Evolutionary conservation across 73 alveolate genomes (phyloP), one percentile per base, ranked within the genome.

Genomic region (Blepharisma stoltei): DNA sequence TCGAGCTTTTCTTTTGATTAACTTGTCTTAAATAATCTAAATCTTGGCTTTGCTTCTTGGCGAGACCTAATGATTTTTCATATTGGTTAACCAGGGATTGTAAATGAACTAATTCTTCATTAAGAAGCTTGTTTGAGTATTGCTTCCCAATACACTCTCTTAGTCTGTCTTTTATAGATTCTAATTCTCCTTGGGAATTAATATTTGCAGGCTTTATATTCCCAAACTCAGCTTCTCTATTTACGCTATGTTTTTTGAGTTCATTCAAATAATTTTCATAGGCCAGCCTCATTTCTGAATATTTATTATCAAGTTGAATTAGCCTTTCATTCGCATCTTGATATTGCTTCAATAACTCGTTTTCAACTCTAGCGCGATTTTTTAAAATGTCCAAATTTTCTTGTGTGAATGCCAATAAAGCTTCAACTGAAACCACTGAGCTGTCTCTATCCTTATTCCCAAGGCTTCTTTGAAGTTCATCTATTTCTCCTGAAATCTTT

Each of bases 281-380:
- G 27, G n/a, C 27, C 3, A 52, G 2, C 23, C 23, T 52, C 66
- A 52, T 52, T 52, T 52, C 66, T 14, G 66, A 14, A 52, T 52
- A 52, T 52, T 52, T 52, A 52, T 52, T 52, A 52, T 52, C 66
- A 14, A 52, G 23, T 20, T 52, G 66, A 2, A 52, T 52, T 14
- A 52, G 66, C 66, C 66, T 52, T 52, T 52, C 66, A 52, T 52
- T 52, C 2, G 66, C 66, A 14, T 52, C 66, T 52, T 52, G 66
- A 52, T 52, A 52, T 20, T 52, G 66, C 4, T 52, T 52, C 66
- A 52, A 52, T 20, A 52, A 4, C 2, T 52, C 66, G 23, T 52
- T 52, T 20, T 52, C 66, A 52, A 52, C 27, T 4, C 66, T 52
- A 4, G 27, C 23, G 2, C 66, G 66, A 2, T 52, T 52, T 52